phyloP scores from a whole-genome alignment of 2,329 filamentous ascomycete species.

The Cladosporium phlei region DNA sequence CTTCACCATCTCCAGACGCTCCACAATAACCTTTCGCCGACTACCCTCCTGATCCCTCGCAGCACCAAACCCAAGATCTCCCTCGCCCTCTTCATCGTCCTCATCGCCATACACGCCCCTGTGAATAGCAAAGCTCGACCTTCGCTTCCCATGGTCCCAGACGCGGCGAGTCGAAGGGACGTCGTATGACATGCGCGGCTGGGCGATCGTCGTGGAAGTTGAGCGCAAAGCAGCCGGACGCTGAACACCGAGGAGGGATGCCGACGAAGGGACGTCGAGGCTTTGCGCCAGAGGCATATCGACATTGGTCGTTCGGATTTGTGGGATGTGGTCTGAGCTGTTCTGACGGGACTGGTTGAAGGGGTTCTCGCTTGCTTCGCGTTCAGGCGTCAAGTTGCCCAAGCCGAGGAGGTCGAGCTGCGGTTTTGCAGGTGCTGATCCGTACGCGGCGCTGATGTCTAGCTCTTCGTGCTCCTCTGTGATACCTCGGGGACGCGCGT shows the following conservation, averaged over 20 bases:
- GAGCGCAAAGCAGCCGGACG: slow-evolving; percentile 2
- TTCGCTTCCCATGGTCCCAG: slow-evolving; percentile 4
- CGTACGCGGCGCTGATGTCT: slow-evolving; percentile 74
- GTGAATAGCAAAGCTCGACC: slow-evolving; percentile 6
- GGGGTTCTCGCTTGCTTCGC: slow-evolving; percentile 35
- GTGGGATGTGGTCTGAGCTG: slow-evolving; percentile 38
- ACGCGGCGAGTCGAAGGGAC: not conserved
- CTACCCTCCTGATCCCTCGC: slow-evolving; percentile 91
- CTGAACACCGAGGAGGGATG: not conserved
- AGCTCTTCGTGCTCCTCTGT: slow-evolving; percentile 69
- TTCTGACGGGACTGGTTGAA: slow-evolving; percentile 46
- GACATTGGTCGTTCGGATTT: not conserved
- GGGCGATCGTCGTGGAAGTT: not conserved
- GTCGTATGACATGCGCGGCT: slow-evolving; percentile 10
- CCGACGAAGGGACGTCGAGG: slow-evolving; percentile 17
- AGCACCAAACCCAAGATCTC: slow-evolving; percentile 89
- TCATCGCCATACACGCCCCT: slow-evolving; percentile 34
- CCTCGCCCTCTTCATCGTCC: slow-evolving; percentile 74
- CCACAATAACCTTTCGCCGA: slow-evolving; percentile 90
- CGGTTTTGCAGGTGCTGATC: slow-evolving; percentile 47
- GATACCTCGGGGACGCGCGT: slow-evolving; percentile 18
- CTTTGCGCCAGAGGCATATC: slow-evolving; percentile 2
- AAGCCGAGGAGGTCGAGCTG: slow-evolving; percentile 65
- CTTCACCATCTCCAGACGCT: slow-evolving; percentile 92
- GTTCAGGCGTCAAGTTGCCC: slow-evolving; percentile 25